phyloP scores from a whole-genome alignment of 2,329 filamentous ascomycete genomes.

The Aspergillus sp. region DNA sequence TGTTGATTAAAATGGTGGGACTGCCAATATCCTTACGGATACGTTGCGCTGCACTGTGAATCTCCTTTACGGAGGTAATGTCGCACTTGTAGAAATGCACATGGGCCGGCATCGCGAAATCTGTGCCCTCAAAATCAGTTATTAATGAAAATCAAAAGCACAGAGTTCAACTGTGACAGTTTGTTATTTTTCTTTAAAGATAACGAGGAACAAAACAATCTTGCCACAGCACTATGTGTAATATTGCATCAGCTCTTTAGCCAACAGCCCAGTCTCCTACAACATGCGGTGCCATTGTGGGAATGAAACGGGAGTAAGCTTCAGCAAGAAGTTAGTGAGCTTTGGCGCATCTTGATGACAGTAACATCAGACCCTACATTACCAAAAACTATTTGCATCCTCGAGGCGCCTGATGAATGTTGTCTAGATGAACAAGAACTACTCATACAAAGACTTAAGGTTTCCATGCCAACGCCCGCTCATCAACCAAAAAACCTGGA shows the following conservation, averaged over 20 bases:
- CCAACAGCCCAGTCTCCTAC: conserved; percentile 19
- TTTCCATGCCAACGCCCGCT: not conserved
- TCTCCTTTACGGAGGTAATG: no score
- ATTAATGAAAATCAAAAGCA: conserved; percentile 23
- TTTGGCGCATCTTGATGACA: conserved; percentile 11
- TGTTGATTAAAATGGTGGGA: no score
- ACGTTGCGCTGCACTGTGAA: no score
- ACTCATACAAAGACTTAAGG: conserved; percentile 7
- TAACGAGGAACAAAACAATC: conserved; percentile 26
- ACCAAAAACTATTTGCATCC: conserved; percentile 7
- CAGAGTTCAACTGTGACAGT: conserved; percentile 11
- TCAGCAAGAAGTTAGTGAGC: conserved; percentile 5
- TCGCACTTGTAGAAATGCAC: no score
- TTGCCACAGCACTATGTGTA: conserved; percentile 27
- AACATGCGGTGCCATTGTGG: conserved; percentile 9
- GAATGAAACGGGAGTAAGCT: conserved; percentile 16
- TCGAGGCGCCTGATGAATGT: conserved; percentile 16
- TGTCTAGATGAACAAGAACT: not conserved
- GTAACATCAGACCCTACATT: conserved; percentile 1
- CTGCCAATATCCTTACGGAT: no score
- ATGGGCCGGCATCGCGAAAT: conserved; percentile 41
- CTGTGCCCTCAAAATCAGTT: conserved; percentile 31
- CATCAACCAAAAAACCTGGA: not conserved
- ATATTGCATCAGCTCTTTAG: conserved; percentile 35
- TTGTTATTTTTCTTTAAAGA: conserved; percentile 40